phyloP scores from a whole-genome alignment of 768 basidiomycete species.

The Tylopilus cervinicoccineus region DNA sequence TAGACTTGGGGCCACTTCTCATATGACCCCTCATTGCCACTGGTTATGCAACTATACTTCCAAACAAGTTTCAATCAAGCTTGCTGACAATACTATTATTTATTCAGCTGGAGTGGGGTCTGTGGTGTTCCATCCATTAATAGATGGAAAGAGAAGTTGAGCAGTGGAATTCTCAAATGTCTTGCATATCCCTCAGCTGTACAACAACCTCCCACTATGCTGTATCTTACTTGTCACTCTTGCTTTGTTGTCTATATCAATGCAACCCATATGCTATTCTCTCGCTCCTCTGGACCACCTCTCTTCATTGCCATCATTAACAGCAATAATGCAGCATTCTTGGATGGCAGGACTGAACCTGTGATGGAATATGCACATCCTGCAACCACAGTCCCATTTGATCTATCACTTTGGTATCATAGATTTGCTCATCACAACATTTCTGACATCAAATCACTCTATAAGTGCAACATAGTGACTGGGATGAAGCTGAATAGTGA shows the following conservation, averaged over 20 bases:
- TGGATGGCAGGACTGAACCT: background rate
- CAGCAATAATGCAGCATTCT: background rate
- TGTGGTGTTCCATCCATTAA: too few species aligned
- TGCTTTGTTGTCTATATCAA: background rate
- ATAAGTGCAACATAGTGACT: background rate
- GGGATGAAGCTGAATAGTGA: background rate
- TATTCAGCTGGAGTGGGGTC: too few species aligned
- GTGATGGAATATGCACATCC: background rate
- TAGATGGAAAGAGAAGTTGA: too few species aligned
- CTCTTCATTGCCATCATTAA: too few species aligned
- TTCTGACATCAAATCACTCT: background rate
- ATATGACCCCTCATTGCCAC: background rate
- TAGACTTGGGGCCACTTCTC: background rate
- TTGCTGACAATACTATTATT: too few species aligned
- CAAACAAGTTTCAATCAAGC: too few species aligned
- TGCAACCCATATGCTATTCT: too few species aligned
- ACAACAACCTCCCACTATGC: background rate
- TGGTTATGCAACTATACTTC: background rate
- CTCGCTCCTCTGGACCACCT: too few species aligned
- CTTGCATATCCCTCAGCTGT: background rate
- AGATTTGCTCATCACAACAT: background rate
- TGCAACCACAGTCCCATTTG: conserved; percentile 4
- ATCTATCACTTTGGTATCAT: conserved; percentile 21
- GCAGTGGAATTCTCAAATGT: too few species aligned
- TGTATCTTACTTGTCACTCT: background rate